phyloP scores from a whole-genome alignment of 2,329 filamentous ascomycete genomes.

The Zymoseptoria pseudotritici region DNA sequence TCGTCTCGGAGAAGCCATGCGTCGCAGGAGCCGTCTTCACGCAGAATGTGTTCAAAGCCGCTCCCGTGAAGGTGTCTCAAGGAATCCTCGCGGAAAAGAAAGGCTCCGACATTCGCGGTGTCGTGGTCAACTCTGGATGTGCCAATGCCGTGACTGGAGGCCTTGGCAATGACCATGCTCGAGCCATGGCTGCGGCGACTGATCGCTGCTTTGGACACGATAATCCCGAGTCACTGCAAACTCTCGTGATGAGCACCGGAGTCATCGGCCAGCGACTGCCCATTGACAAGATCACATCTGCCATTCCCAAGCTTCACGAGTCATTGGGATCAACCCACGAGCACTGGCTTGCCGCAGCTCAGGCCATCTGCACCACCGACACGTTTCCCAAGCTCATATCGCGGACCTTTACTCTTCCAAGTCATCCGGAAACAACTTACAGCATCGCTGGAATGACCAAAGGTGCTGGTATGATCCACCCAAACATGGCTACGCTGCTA shows the following conservation, averaged over 20 bases:
- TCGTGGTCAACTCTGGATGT: slow-evolving; percentile 92
- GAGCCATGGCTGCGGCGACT: slow-evolving; percentile 70
- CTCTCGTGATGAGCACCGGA: slow-evolving; percentile 97
- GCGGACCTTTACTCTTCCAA: slow-evolving; percentile 73
- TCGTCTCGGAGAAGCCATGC: slow-evolving; percentile 80
- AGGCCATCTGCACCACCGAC: slow-evolving; percentile 95
- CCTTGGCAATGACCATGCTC: slow-evolving; percentile 81
- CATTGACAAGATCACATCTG: slow-evolving; percentile 78
- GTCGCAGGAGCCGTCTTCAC: slow-evolving; percentile 90
- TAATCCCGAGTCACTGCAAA: slow-evolving; percentile 43
- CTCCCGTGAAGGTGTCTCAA: slow-evolving; percentile 80
- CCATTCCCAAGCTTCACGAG: slow-evolving; percentile 68
- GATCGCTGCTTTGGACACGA: slow-evolving; percentile 55
- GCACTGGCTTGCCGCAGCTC: slow-evolving; percentile 79
- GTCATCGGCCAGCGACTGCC: slow-evolving; percentile 93
- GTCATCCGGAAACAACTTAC: slow-evolving; percentile 67
- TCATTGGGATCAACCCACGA: slow-evolving; percentile 68
- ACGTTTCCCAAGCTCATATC: slow-evolving; percentile 96
- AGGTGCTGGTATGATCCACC: slow-evolving; percentile 97
- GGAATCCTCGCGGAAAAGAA: slow-evolving; percentile 52
- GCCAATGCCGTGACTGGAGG: slow-evolving; percentile 95
- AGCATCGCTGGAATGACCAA: slow-evolving; percentile 92
- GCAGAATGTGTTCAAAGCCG: slow-evolving; percentile 96
- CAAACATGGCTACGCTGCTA: slow-evolving; percentile 95
- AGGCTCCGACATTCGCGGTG: slow-evolving; percentile 62